Base-by-base conservation (phyloP, 768 basidiomycete species). In the Rubroboletus satanas region DNA sequence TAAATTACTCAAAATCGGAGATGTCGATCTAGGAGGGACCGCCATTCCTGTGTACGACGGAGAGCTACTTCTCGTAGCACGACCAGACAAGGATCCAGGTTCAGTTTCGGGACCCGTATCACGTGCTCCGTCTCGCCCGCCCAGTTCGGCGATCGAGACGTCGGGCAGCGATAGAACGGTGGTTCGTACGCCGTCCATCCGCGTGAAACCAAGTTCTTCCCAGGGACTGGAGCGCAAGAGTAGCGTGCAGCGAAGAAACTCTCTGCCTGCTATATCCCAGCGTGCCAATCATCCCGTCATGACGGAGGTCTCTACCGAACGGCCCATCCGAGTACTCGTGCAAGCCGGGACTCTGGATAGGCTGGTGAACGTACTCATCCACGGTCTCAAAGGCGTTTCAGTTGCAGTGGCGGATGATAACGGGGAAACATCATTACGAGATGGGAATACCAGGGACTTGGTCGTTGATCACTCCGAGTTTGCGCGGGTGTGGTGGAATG, bases 401-500 rank as follows among this genome's bases (percentile, higher is more conserved):
- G 88, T 91, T 0, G 85, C 87, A 0, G 87, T 90, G 5, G 83
- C 91, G 0, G 90, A 93, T 59, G 90, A 93, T 64, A 92, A 90
- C 61, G 91, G 91, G 0, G 89, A 93, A 68, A 90, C 88, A 74
- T 83, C 88, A 0, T 69, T 93, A 41, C 74, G 83, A 21, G 87
- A 89, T 59, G 83, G 84, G 2, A 87, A 83, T 73, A 87, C 87
- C 0, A 75, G 88, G 33, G 84, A 88, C 45, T 73, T 92, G 41
- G 74, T 83, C 26, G 79, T 93, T 14, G 90, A 93, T 71, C 79
- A 83, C 43, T 73, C 65, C 2, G 90, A 92, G 64, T 93, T 89
- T 71, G 77, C 83, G 2, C 77, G 75, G 42, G 80, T 90, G 3
- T 93, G 90, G 89, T 93, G 90, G 89, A 84, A 80, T 57, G 82